phyloP scores from a whole-genome alignment of 164 flowering plant genomes.

The Kalanchoe fedtschenkoi region DNA sequence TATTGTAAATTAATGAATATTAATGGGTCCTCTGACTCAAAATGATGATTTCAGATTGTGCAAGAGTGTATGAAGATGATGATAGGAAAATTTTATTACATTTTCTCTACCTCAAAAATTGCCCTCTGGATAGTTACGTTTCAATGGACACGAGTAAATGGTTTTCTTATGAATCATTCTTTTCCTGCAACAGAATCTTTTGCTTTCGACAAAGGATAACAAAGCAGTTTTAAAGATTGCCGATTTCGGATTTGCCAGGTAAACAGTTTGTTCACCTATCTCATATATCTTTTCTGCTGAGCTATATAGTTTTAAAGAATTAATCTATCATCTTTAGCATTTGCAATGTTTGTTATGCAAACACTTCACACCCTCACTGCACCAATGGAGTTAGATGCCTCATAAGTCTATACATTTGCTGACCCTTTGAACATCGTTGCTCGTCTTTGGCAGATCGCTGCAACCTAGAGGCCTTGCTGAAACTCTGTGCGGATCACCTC shows the following conservation, averaged over 20 bases:
- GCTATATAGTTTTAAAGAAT: background rate
- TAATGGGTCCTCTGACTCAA: too few species aligned
- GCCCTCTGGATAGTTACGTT: too few species aligned
- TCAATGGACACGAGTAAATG: background rate
- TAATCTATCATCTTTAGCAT: too few species aligned
- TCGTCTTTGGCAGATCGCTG: conserved; percentile 52
- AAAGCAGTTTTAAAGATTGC: conserved; percentile 78
- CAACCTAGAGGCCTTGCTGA: conserved; percentile 94
- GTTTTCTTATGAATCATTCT: background rate
- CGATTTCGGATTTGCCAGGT: conserved; percentile 99
- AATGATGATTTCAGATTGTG: background rate
- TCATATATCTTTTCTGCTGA: background rate
- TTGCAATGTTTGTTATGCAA: background rate
- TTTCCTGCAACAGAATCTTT: conserved; percentile 72
- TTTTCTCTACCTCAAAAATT: background rate
- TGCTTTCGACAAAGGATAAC: conserved; percentile 55
- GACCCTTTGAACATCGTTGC: background rate
- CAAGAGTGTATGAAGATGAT: background rate
- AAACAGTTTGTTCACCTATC: background rate
- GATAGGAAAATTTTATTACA: background rate
- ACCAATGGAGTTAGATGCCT: background rate
- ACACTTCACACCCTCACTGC: background rate
- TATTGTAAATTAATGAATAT: background rate
- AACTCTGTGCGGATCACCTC: conserved; percentile 96
- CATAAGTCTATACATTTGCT: background rate